Conservation (phyloP, 129 eudicot species). For the Oenanthe sinensis region DNA sequence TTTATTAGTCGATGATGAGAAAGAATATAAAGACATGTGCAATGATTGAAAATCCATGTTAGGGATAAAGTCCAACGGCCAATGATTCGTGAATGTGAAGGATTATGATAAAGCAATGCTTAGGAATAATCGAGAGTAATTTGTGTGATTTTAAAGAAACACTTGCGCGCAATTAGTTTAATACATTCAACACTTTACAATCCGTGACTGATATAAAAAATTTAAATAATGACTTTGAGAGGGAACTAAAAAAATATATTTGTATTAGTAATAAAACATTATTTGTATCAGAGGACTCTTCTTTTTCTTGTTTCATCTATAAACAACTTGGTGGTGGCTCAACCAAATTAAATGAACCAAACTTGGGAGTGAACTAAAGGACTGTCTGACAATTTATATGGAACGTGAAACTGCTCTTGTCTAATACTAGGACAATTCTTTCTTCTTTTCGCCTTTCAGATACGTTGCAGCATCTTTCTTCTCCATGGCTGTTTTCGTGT, state of each 20-base stretch:
- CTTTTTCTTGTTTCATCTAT: background rate
- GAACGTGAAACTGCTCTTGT: conserved; percentile 20
- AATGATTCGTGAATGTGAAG: conserved; percentile 22
- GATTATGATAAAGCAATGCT: conserved; percentile 1
- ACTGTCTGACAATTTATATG: conserved; percentile 12
- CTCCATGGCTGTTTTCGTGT: background rate
- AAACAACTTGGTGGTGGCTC: background rate
- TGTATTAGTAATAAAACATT: no score
- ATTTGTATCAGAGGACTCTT: background rate
- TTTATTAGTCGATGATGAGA: conserved; percentile 26
- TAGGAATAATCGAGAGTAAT: conserved; percentile 10
- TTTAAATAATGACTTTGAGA: no score
- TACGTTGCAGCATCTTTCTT: background rate
- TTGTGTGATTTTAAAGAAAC: conserved; percentile 8
- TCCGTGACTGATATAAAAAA: no score
- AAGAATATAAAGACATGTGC: conserved; percentile 42
- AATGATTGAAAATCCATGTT: conserved; percentile 51
- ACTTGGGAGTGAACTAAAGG: conserved; percentile 10
- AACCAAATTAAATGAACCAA: conserved; percentile 10
- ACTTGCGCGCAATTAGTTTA: background rate
- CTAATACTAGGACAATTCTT: conserved; percentile 22
- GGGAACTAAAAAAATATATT: no score
- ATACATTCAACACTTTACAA: no score
- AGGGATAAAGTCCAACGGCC: conserved; percentile 9
- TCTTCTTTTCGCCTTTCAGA: conserved; percentile 21